Evolutionary conservation across 2,329 filamentous ascomycete genomes (phyloP).

Genomic region (Cladorrhinum sp.): DNA sequence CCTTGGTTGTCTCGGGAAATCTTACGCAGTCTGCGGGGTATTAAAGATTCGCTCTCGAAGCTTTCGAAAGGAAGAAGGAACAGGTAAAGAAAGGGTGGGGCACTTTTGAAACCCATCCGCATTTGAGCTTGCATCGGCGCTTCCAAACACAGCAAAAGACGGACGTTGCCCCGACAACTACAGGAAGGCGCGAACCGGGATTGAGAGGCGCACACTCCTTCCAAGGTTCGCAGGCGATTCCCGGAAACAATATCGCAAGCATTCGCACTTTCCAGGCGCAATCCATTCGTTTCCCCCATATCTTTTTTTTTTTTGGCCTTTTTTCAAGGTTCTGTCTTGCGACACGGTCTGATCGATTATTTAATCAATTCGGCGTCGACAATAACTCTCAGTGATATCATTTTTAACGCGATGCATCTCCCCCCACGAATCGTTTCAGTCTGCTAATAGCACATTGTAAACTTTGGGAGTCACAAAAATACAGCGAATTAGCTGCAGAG

Average conservation of each 20-base stretch:
- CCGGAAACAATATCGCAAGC: conserved; percentile 15
- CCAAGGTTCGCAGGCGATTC: conserved; percentile 8
- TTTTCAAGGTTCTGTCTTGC: not conserved
- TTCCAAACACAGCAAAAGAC: conserved; percentile 4
- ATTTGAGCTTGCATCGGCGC: conserved; percentile 6
- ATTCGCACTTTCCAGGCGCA: conserved; percentile 3
- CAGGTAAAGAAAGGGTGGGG: conserved; percentile 4
- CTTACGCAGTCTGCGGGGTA: not conserved
- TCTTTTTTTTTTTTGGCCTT: not conserved
- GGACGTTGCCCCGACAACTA: conserved; percentile 18
- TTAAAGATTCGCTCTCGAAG: not conserved
- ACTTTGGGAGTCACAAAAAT: conserved; percentile 15
- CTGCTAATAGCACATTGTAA: conserved; percentile 18
- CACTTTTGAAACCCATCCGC: conserved; percentile 12
- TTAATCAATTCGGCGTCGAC: conserved; percentile 5
- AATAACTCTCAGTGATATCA: not conserved
- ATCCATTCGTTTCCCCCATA: conserved; percentile 1
- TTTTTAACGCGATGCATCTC: conserved; percentile 17
- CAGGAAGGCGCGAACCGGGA: conserved; percentile 13
- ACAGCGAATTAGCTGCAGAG: conserved; percentile 22
- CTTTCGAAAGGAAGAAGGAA: not conserved
- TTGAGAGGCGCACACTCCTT: conserved; percentile 5
- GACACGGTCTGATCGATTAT: not conserved
- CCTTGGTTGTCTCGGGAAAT: not conserved
- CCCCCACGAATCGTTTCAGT: conserved; percentile 6